Conservation (phyloP, 164 flowering plant species). For the Annona cherimola region DNA sequence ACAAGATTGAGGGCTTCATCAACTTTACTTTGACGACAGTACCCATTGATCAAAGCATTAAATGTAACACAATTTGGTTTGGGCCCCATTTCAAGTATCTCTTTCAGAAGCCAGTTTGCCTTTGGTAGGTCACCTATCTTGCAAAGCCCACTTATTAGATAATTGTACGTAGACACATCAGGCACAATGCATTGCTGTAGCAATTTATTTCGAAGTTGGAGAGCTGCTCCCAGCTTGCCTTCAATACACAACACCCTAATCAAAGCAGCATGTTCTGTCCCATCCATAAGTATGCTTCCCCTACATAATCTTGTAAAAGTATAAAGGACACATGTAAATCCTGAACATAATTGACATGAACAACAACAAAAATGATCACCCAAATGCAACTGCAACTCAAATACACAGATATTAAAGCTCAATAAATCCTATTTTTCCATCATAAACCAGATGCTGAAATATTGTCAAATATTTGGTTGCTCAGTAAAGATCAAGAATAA, state of each 20-base stretch:
- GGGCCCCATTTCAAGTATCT: constrained; percentile 54
- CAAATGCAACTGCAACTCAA: background rate
- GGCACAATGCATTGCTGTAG: constrained; percentile 33
- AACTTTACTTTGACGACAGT: constrained; percentile 42
- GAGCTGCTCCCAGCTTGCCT: constrained; percentile 58
- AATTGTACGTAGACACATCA: constrained; percentile 46
- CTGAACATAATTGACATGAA: background rate
- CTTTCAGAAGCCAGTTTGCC: constrained; percentile 50
- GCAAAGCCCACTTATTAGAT: constrained; percentile 59
- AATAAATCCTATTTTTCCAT: background rate
- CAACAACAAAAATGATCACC: background rate
- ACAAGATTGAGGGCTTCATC: constrained; percentile 55
- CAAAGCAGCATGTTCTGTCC: constrained; percentile 17
- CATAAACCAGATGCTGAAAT: background rate
- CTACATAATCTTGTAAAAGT: constrained; percentile 25
- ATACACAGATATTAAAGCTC: background rate
- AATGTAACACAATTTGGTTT: constrained; percentile 58
- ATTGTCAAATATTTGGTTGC: no score
- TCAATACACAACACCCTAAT: constrained; percentile 45
- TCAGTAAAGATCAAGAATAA: no score
- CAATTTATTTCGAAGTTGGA: constrained; percentile 43
- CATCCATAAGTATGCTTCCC: constrained; percentile 39
- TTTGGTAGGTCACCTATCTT: constrained; percentile 44
- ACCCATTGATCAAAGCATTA: constrained; percentile 60
- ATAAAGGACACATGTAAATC: background rate